phyloP scores from a whole-genome alignment of 2,329 filamentous ascomycete species.

The Dactylellina haptotyla region DNA sequence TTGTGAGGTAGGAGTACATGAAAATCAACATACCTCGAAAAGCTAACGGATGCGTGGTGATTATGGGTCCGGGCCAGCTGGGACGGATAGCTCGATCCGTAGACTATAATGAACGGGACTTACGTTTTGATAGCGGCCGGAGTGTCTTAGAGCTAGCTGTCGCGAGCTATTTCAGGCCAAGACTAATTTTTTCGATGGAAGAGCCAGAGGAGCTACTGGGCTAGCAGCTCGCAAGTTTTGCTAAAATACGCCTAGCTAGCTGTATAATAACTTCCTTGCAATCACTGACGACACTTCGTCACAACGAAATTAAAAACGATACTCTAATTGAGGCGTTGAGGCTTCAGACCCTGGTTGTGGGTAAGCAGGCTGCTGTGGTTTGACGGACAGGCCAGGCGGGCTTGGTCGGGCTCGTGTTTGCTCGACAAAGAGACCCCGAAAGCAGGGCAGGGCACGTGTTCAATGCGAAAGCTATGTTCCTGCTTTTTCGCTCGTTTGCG shows the following conservation, averaged over 20 bases:
- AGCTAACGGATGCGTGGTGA: conserved; percentile 43
- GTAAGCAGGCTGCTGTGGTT: background rate
- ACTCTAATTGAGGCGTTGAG: conserved; percentile 14
- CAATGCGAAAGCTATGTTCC: conserved; percentile 50
- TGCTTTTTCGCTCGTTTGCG: conserved; percentile 48
- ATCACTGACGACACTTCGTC: conserved; percentile 10
- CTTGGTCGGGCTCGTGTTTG: conserved; percentile 15
- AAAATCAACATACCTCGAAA: conserved; percentile 49
- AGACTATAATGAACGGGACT: conserved; percentile 28
- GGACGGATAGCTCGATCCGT: conserved; percentile 47
- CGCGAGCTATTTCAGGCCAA: conserved; percentile 38
- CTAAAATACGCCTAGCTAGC: too few species aligned
- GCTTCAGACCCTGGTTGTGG: conserved; percentile 11
- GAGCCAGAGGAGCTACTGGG: background rate
- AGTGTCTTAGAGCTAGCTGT: conserved; percentile 34
- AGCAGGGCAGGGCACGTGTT: conserved; percentile 50
- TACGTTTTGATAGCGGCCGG: conserved; percentile 18
- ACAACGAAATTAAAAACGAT: background rate
- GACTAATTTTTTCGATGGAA: conserved; percentile 1
- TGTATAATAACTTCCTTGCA: conserved; percentile 9
- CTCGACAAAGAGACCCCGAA: conserved; percentile 13
- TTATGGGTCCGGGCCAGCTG: conserved; percentile 29
- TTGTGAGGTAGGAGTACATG: conserved; percentile 49
- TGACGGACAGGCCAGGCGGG: background rate
- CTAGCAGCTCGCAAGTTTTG: background rate